phyloP scores from a whole-genome alignment of 1,284 basidiomycete species.

The Papiliotrema laurentii region DNA sequence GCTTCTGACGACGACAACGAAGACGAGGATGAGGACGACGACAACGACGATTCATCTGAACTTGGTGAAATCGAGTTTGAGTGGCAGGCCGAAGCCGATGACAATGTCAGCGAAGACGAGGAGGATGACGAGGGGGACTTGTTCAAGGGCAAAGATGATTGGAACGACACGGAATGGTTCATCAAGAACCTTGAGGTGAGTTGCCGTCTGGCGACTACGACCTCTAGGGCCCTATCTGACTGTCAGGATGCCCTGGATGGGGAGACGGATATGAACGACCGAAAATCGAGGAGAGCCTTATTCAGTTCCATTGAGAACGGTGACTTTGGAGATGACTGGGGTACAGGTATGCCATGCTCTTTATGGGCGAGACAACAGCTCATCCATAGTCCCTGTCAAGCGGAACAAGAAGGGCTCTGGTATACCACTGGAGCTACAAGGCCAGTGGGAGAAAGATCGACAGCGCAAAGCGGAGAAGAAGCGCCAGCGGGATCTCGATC shows the following conservation, averaged over 20 bases:
- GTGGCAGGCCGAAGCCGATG: background rate
- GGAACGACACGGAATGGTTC: conserved; percentile 51
- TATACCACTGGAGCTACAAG: conserved; percentile 61
- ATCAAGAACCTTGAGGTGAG: conserved; percentile 61
- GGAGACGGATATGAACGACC: conserved; percentile 48
- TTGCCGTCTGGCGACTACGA: background rate
- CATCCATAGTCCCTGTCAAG: conserved; percentile 29
- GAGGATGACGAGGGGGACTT: conserved; percentile 11
- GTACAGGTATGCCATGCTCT: conserved; percentile 26
- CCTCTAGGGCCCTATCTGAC: background rate
- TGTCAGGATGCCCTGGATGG: conserved; percentile 57
- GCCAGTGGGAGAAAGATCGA: conserved; percentile 75
- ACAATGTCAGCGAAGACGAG: conserved; percentile 7
- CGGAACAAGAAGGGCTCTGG: conserved; percentile 41
- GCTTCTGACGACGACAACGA: conserved; percentile 4
- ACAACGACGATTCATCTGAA: conserved; percentile 2
- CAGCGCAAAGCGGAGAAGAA: conserved; percentile 75
- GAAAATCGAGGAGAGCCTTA: conserved; percentile 57
- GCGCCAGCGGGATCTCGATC: conserved; percentile 55
- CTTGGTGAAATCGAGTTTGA: conserved; percentile 1
- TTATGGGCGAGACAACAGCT: background rate
- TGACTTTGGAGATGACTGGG: conserved; percentile 53
- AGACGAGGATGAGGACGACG: conserved; percentile 7
- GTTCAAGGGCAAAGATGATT: conserved; percentile 7
- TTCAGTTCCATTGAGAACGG: conserved; percentile 64